These are phyloP conservation scores for Metarhizium brunneum DNA, from an alignment of 2,329 filamentous ascomycete species.

Conservation along the genomic window DNA sequence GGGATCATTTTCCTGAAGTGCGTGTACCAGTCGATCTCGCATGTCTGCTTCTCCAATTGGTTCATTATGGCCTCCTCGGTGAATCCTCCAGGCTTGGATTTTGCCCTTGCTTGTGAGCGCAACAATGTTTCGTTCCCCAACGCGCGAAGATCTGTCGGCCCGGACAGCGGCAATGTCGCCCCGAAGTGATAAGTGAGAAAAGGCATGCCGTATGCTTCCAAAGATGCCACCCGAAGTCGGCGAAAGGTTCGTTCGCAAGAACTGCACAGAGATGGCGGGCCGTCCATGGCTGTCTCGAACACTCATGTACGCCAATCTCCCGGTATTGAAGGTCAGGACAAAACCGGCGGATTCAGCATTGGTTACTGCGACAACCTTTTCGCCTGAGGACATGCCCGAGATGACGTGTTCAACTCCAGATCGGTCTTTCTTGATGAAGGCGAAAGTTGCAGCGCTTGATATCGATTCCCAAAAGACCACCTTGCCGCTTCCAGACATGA, in stretches of 20 bases:
- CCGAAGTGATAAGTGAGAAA: slow-evolving; percentile 60
- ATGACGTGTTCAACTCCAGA: slow-evolving; percentile 70
- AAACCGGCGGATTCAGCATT: slow-evolving; percentile 83
- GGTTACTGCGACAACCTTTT: slow-evolving; percentile 67
- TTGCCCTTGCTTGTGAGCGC: slow-evolving; percentile 69
- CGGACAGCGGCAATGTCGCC: slow-evolving; percentile 75
- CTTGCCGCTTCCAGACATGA: slow-evolving; percentile 76
- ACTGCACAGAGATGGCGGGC: slow-evolving; percentile 68
- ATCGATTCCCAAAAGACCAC: slow-evolving; percentile 95
- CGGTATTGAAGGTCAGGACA: slow-evolving; percentile 74
- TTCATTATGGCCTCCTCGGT: slow-evolving; percentile 76
- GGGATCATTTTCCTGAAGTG: slow-evolving; percentile 48
- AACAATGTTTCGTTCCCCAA: slow-evolving; percentile 78
- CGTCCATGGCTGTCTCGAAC: slow-evolving; percentile 82
- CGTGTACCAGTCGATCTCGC: slow-evolving; percentile 52
- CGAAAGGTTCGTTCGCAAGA: slow-evolving; percentile 55
- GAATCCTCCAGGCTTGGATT: slow-evolving; percentile 79
- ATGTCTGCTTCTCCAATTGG: slow-evolving; percentile 64
- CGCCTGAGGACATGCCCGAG: slow-evolving; percentile 66
- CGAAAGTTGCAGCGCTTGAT: slow-evolving; percentile 75
- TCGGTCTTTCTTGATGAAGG: slow-evolving; percentile 72
- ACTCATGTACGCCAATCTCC: slow-evolving; percentile 77
- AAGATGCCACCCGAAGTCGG: slow-evolving; percentile 59
- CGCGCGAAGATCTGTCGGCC: slow-evolving; percentile 59
- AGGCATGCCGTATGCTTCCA: slow-evolving; percentile 68